Conservation (phyloP, 257 asterid genomes). For the Solanum clarkiae region DNA sequence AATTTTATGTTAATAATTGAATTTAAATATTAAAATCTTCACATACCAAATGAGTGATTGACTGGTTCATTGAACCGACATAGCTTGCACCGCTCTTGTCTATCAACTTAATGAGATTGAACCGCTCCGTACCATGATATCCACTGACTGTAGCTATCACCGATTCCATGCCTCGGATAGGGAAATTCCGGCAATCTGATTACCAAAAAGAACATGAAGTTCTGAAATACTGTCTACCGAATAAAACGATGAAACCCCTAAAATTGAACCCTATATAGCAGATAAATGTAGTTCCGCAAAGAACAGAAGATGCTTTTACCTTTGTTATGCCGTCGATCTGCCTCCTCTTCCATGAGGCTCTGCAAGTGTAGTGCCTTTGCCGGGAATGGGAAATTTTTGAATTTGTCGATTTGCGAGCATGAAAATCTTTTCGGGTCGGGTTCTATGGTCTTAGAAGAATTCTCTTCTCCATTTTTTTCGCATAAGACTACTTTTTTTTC, state of each 20-base stretch:
- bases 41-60: conserved; percentile 33
- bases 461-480: background rate
- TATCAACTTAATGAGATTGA: conserved; percentile 29
- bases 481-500: no score
- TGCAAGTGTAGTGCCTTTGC: conserved; percentile 1
- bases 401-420: background rate
- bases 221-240: background rate
- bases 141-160: conserved; percentile 49
- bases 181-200: conserved; percentile 6
- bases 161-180: conserved; percentile 47
- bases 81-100: conserved; percentile 21
- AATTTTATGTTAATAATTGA: conserved; percentile 15
- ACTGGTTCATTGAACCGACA: conserved; percentile 25
- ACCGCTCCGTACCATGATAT: conserved; percentile 25
- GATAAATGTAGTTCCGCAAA: background rate
- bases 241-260: background rate
- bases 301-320: conserved; percentile 11
- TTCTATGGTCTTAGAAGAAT: background rate
- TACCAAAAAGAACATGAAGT: background rate
- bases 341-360: conserved; percentile 22
- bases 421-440: background rate
- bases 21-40: conserved; percentile 39
- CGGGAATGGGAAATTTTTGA: conserved; percentile 46
- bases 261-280: background rate
- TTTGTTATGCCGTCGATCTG: conserved; percentile 4